Evolutionary conservation across 2,329 filamentous ascomycete species (phyloP), one percentile per base, ranked within the genome.

Genomic region (Metarhizium robertsii): DNA sequence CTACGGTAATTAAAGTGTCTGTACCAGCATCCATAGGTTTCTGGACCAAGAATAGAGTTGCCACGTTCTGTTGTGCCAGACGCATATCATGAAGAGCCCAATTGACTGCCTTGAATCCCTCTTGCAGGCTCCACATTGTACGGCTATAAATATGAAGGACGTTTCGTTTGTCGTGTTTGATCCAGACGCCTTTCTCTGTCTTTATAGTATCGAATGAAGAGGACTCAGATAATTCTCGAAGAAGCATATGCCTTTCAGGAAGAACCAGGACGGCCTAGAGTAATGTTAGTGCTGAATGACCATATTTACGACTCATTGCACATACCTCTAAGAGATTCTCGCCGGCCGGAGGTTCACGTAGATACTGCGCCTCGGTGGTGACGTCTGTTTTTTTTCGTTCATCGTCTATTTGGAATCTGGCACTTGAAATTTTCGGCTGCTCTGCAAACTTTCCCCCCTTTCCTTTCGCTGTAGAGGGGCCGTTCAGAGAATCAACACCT

Each of bases 81-180:
- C 68, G 63, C 59, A 70, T 61, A n/a, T 71, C 64, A 14, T 69
- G 64, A 13, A 73, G 62, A 6, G 50, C 55, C 64, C 62, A 65
- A 55, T 70, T 70, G 7, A 71, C 55, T 1, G 62, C 66, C 4
- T 56, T 30, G 0, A 71, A 43, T 8, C 65, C 69, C 30, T 65
- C 47, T 25, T 62, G 64, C 6, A 73, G 58, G 4, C 59, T 54
- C 5, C 50, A n/a, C 20, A 64, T 60, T 3, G 59, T 59, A 4
- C 62, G 57, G 25, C 66, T 60, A 45, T 53, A 56, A 29, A 72
- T 58, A 6, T 65, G 60, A 11, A 72, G 59, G 16, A 65, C 40
- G 30, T 67, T 63, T 3, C 60, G 56, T 30, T 62, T 50, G 7
- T 58, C 55, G 6, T 55, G 57, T 3, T 53, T 63, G 13, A 73